phyloP scores from a whole-genome alignment of 495 filamentous ascomycete genomes.

The Lentithecium fluviatile region DNA sequence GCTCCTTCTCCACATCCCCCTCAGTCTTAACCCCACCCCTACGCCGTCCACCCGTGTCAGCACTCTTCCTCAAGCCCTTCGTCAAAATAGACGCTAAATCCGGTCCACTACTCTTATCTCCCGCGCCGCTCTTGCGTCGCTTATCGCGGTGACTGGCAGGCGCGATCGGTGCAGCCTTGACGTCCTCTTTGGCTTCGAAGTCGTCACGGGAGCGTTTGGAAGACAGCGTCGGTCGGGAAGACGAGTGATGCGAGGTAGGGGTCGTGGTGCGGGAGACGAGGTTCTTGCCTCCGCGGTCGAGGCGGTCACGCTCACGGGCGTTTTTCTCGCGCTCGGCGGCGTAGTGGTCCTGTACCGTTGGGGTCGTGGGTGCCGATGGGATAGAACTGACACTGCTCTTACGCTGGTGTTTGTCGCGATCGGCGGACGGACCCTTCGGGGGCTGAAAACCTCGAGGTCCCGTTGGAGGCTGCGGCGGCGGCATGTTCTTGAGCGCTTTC shows the following conservation, averaged over 20 bases:
- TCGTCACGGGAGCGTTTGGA: conserved; percentile 22
- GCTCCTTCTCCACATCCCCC: conserved; percentile 21
- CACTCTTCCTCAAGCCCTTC: conserved; percentile 10
- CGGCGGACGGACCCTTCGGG: conserved; percentile 35
- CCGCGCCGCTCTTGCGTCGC: conserved; percentile 10
- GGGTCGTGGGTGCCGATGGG: conserved; percentile 1
- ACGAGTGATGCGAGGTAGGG: not conserved
- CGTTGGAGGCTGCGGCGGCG: conserved; percentile 28
- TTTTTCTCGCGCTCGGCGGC: conserved; percentile 26
- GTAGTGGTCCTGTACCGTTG: conserved; percentile 22
- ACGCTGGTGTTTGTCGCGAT: conserved; percentile 1
- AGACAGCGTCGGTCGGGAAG: not conserved
- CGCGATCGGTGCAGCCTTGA: conserved; percentile 6
- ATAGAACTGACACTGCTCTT: conserved; percentile 4
- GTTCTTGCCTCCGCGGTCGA: conserved; percentile 14
- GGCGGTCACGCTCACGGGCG: conserved; percentile 6
- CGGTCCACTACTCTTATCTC: not conserved
- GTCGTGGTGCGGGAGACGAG: not conserved
- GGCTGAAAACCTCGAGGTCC: conserved; percentile 30
- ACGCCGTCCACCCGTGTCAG: not conserved
- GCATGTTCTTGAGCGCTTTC: conserved; percentile 17
- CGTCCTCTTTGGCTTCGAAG: conserved; percentile 2
- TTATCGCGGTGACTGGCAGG: conserved; percentile 20
- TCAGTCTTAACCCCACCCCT: conserved; percentile 23
- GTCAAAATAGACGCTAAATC: conserved; percentile 17